Conservation (phyloP, 2,329 filamentous ascomycete genomes). For the Phaeomoniella chlamydospora region DNA sequence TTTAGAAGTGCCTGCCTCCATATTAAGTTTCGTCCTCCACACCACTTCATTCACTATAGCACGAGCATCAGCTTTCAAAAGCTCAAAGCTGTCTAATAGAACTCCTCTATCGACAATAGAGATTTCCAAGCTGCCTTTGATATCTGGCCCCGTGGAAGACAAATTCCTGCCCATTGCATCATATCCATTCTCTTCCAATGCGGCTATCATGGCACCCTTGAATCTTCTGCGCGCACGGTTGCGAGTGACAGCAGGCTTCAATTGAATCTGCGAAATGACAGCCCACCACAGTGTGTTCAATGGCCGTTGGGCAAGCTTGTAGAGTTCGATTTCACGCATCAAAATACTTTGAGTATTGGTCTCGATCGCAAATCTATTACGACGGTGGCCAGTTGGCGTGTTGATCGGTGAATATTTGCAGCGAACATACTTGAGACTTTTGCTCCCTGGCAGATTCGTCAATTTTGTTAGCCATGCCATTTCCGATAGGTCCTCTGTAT, state of each 20-base stretch:
- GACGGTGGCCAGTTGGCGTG: conserved; percentile 1
- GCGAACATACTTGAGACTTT: neutral
- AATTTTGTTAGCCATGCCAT: too few relatives aligned
- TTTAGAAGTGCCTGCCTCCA: too few relatives aligned
- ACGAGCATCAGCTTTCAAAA: neutral
- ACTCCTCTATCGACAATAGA: conserved; percentile 1
- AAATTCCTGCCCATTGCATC: conserved; percentile 15
- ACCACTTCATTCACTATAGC: conserved; percentile 8
- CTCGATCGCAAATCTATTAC: too few relatives aligned
- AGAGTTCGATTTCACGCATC: neutral
- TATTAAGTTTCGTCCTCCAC: conserved; percentile 5
- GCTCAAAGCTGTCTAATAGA: neutral
- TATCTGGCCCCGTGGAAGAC: conserved; percentile 5
- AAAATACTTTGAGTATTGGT: too few relatives aligned
- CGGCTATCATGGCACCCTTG: conserved; percentile 27
- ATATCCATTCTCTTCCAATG: conserved; percentile 31
- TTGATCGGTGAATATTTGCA: neutral
- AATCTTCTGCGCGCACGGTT: conserved; percentile 28
- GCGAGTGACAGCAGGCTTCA: conserved; percentile 12
- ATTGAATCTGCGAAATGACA: conserved; percentile 17
- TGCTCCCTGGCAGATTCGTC: neutral
- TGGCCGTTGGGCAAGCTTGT: conserved; percentile 14
- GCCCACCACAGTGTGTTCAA: conserved; percentile 33
- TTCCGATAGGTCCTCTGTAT: too few relatives aligned
- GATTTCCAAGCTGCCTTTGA: conserved; percentile 24